Evolutionary conservation across 345 rosid genomes (phyloP).

Genomic region (Capsella bursapastoris): DNA sequence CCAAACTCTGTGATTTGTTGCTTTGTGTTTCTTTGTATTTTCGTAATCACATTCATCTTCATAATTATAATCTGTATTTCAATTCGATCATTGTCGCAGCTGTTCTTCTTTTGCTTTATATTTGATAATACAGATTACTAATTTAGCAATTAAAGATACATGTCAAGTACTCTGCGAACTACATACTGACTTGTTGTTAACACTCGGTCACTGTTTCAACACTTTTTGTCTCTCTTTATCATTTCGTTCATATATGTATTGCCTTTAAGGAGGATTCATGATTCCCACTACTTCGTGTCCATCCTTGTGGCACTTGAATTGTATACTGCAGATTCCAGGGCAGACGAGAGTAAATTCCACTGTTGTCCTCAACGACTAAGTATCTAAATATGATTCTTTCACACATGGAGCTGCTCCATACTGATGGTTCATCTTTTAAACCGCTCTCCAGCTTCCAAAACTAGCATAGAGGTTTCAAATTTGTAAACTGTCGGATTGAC

Average conservation of each 20-base stretch:
- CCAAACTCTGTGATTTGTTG: slow-evolving; percentile 36
- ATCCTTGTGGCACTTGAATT: slow-evolving; percentile 82
- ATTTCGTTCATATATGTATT: slow-evolving; percentile 13
- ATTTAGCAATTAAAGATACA: not conserved
- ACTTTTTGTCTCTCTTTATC: not conserved
- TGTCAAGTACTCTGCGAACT: too few relatives aligned
- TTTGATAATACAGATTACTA: not conserved
- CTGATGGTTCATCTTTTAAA: slow-evolving; percentile 62
- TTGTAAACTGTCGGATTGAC: slow-evolving; percentile 3
- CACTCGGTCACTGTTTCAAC: not conserved
- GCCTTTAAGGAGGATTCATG: slow-evolving; percentile 46
- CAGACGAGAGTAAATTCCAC: slow-evolving; percentile 44
- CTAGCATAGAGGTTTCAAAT: slow-evolving; percentile 4
- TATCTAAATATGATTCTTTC: slow-evolving; percentile 58
- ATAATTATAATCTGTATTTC: slow-evolving; percentile 12
- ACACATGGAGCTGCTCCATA: slow-evolving; percentile 63
- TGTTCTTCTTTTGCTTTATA: not conserved
- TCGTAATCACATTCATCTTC: slow-evolving; percentile 14
- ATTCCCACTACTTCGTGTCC: slow-evolving; percentile 68
- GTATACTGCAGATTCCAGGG: slow-evolving; percentile 91
- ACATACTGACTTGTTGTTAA: too few relatives aligned
- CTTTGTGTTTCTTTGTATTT: slow-evolving; percentile 26
- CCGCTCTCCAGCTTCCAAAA: slow-evolving; percentile 54
- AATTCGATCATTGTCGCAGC: not conserved
- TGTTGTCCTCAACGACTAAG: not conserved